phyloP scores from a whole-genome alignment of 106 monocot species.

The Alisma plantagoaquatica region DNA sequence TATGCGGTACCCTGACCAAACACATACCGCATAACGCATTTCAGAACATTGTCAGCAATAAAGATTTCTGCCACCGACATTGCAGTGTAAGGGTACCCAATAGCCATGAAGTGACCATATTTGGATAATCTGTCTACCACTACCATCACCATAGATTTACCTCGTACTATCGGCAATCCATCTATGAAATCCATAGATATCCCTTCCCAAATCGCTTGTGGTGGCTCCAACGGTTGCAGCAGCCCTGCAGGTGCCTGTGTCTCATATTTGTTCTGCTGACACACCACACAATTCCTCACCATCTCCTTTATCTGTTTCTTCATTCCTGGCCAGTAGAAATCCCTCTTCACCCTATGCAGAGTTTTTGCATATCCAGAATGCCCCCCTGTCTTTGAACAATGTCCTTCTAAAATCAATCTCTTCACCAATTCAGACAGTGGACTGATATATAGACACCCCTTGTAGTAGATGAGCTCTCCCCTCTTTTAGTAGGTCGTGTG shows the following conservation, averaged over 20 bases:
- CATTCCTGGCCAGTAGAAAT: background rate
- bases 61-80: background rate
- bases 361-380: background rate
- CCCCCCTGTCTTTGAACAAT: too few relatives aligned
- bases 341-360: background rate
- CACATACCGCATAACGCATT: too few relatives aligned
- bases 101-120: background rate
- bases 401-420: too few relatives aligned
- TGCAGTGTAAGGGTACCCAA: background rate
- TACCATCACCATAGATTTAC: background rate
- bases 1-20: too few relatives aligned
- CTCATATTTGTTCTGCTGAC: background rate
- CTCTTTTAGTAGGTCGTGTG: too few relatives aligned
- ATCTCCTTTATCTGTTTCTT: background rate
- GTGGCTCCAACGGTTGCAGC: background rate
- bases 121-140: background rate
- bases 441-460: too few relatives aligned
- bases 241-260: background rate
- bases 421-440: too few relatives aligned
- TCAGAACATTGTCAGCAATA: too few relatives aligned
- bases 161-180: background rate
- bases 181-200: constrained; percentile 7
- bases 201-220: background rate
- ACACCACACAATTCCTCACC: background rate
- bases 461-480: too few relatives aligned